These are phyloP conservation scores for Aspergillus homomorphus DNA, from an alignment of 495 filamentous ascomycete genomes.

Conservation along the genomic window DNA sequence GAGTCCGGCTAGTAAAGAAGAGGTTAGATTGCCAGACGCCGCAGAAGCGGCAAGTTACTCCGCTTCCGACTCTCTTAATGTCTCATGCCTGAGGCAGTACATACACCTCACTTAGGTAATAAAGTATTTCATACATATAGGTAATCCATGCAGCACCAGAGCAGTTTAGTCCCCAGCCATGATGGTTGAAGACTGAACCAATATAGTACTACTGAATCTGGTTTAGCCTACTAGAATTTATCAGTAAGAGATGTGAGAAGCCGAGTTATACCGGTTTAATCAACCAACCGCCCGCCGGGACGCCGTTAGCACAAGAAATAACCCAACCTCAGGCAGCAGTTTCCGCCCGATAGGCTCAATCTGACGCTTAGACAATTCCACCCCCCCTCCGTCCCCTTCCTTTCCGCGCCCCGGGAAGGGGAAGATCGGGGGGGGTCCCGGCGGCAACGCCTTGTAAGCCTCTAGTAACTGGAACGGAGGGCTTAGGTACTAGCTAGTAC, in stretches of 20 bases:
- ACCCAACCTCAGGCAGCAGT: neutral
- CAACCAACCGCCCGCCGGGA: too few relatives aligned
- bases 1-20: neutral
- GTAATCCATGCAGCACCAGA: too few relatives aligned
- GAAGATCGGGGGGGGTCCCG: too few relatives aligned
- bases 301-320: neutral
- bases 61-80: neutral
- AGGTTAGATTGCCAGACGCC: neutral
- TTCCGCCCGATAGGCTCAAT: neutral
- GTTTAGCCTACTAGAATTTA: too few relatives aligned
- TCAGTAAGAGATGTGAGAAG: too few relatives aligned
- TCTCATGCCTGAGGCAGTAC: neutral
- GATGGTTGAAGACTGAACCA: neutral
- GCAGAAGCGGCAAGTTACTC: neutral
- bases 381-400: neutral
- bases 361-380: neutral
- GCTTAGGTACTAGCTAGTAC: constrained; percentile 7
- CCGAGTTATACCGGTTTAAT: too few relatives aligned
- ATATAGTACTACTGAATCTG: neutral
- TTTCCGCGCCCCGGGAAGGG: neutral
- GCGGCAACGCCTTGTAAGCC: neutral
- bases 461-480: constrained; percentile 1
- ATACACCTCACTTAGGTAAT: too few relatives aligned
- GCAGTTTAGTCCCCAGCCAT: too few relatives aligned
- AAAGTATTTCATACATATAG: too few relatives aligned